phyloP scores from a whole-genome alignment of 345 rosid genomes.

The Orychophragmus violaceus region DNA sequence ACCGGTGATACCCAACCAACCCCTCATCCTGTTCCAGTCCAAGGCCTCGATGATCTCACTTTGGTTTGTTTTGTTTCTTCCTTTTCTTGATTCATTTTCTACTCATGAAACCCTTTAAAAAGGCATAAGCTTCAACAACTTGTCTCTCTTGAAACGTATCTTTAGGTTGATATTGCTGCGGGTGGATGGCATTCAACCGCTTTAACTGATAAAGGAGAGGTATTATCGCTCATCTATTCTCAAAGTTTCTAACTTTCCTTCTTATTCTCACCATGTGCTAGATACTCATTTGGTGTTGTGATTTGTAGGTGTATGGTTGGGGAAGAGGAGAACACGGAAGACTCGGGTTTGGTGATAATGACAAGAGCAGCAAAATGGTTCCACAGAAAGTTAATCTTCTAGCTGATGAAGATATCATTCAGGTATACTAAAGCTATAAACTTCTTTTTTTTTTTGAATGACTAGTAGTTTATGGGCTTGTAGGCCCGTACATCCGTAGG shows the following conservation, averaged over 20 bases:
- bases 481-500: too few species aligned
- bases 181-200: slow-evolving; percentile 99
- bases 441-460: too few species aligned
- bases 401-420: slow-evolving; percentile 73
- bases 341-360: slow-evolving; percentile 95
- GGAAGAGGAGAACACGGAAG: slow-evolving; percentile 99
- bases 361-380: slow-evolving; percentile 97
- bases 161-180: slow-evolving; percentile 95
- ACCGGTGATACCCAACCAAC: slow-evolving; percentile 98
- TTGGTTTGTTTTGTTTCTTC: slow-evolving; percentile 51
- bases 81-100: not conserved
- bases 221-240: slow-evolving; percentile 16
- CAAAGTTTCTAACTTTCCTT: not conserved
- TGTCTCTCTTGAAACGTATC: not conserved
- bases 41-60: slow-evolving; percentile 71
- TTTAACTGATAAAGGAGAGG: slow-evolving; percentile 83
- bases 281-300: not conserved
- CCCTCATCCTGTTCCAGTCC: slow-evolving; percentile 80
- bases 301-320: slow-evolving; percentile 83
- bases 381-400: slow-evolving; percentile 88
- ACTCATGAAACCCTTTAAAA: not conserved
- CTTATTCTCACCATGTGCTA: not conserved
- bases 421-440: slow-evolving; percentile 34
- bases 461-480: too few species aligned
- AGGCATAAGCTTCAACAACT: not conserved